Conservation (phyloP, 768 basidiomycete genomes). For the Artomyces pyxidatus region DNA sequence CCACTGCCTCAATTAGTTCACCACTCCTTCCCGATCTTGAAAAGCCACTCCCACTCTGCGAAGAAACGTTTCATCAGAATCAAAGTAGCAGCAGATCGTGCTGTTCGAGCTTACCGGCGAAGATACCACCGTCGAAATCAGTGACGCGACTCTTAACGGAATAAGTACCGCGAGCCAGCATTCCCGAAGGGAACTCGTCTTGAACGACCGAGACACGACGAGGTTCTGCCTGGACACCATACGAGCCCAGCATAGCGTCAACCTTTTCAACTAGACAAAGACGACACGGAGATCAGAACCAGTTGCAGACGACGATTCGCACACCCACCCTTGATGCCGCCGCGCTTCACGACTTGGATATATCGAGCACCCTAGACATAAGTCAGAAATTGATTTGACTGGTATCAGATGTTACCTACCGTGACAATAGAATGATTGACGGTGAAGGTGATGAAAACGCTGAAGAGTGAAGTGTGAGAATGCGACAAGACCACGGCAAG, state of each 20-base stretch:
- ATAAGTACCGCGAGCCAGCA: conserved; percentile 78
- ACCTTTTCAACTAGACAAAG: conserved; percentile 69
- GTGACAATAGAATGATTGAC: conserved; percentile 89
- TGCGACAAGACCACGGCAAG: neutral
- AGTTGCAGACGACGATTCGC: neutral
- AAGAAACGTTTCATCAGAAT: neutral
- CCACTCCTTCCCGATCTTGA: conserved; percentile 94
- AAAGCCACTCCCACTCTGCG: conserved; percentile 81
- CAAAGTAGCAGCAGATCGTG: no score
- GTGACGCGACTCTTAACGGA: conserved; percentile 71
- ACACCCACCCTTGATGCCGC: conserved; percentile 68
- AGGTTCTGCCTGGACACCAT: conserved; percentile 64
- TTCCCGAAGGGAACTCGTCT: conserved; percentile 62
- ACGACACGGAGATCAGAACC: conserved; percentile 3
- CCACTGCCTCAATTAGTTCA: no score
- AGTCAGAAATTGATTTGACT: conserved; percentile 7
- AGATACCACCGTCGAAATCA: conserved; percentile 81
- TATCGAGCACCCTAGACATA: conserved; percentile 64
- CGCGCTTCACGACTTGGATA: conserved; percentile 81
- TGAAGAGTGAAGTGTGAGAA: conserved; percentile 23
- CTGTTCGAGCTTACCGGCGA: conserved; percentile 73
- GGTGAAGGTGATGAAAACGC: conserved; percentile 75
- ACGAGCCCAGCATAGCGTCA: conserved; percentile 93
- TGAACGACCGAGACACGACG: conserved; percentile 73
- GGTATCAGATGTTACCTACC: conserved; percentile 30